Percentiles rank a stretch among this genome's conserved stretches.
Evolutionary conservation across 1,284 basidiomycete species (phyloP).

Genomic region (Sporisorium scitamineum): DNA sequence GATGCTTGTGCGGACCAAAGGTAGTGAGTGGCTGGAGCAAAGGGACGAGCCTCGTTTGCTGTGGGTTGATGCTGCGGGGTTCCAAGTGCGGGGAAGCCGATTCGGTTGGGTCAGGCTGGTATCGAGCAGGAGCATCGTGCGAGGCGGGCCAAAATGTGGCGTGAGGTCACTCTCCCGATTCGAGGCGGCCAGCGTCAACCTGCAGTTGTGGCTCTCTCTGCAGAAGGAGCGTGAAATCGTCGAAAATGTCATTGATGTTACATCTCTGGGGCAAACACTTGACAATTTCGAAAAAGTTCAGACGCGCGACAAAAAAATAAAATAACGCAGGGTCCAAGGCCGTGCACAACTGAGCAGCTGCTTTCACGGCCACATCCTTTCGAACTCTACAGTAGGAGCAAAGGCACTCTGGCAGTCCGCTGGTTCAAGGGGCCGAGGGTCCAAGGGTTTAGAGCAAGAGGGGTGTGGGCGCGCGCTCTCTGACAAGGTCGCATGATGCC

Average conservation of each 20-base stretch:
- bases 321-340: constrained; percentile 5
- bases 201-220: background rate
- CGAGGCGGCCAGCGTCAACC: constrained; percentile 1
- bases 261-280: background rate
- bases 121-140: background rate
- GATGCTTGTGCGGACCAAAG: background rate
- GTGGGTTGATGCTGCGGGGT: background rate
- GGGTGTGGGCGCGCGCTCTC: no score
- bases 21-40: no score
- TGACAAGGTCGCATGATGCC: background rate
- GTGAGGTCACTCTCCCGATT: background rate
- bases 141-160: constrained; percentile 6
- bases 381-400: no score
- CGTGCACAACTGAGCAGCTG: background rate
- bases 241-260: background rate
- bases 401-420: background rate
- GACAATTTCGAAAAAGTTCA: background rate
- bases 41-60: background rate
- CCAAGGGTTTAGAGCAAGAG: background rate
- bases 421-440: background rate
- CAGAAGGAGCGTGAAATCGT: background rate
- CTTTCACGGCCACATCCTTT: background rate
- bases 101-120: background rate
- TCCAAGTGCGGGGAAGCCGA: constrained; percentile 18
- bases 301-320: background rate